Evolutionary conservation across 1,139 yeast genomes (phyloP), one percentile per base, ranked within the genome.

Genomic region (Insectozyma bohioensis): DNA sequence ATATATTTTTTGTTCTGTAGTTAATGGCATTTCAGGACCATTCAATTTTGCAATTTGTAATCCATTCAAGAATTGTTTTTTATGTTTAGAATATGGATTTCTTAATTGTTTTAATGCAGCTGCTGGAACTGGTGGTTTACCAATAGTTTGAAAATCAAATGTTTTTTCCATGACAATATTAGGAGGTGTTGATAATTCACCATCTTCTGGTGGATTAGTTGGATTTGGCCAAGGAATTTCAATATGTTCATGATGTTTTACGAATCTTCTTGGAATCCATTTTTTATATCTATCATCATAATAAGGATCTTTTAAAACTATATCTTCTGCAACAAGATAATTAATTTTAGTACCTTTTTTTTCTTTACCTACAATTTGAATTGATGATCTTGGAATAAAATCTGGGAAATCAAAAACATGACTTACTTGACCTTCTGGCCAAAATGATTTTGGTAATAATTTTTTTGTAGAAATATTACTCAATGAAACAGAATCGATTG

Each of bases 201-300:
- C 86, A 36, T 80, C 85, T 2, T 59, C 51, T 3, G 16, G 8
- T n/a, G 66, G 61, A 6, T 72, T 67, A 22, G 78, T 81, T 2
- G 95, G 95, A 44, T 78, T 74, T 26, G 97, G 97, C 95, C 95
- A 90, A 36, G 97, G 97, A 34, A 90, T 78, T 30, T 78, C 77
- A 37, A 86, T 64, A 30, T 74, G 69, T 26, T 76, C 75, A 48
- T 86, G 88, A 46, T 76, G 72, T 45, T 73, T 77, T 11, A 90
- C 87, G 45, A 78, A 75, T 61, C 97, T 77, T 42, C 75, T 75
- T 14, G 95, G 95, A 65, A 87, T 64, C 71, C 84, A 75, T 51
- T 72, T 69, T 55, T 80, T 82, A 57, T 83, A 80, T 46, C 84
- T 78, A 31, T 76, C 78, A 54, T 88, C 95, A 57, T 75, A 90